A percentile compares a stretch with the other conserved stretches of the same genome.
These are phyloP conservation scores for Tulasnella sp. DNA, from an alignment of 768 basidiomycete species.

Conservation along the genomic window DNA sequence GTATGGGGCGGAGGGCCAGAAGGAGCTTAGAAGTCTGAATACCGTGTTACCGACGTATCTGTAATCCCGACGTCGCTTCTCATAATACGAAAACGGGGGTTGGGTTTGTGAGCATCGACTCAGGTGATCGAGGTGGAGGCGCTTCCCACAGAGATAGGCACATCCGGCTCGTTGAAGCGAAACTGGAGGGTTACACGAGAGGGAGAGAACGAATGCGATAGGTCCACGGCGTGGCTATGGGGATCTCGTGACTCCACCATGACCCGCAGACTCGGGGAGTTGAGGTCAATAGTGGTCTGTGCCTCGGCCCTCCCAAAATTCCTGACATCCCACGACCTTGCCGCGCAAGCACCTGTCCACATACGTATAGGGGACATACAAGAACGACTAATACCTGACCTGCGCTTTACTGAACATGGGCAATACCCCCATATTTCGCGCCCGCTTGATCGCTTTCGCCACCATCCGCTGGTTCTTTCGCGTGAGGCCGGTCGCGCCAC, in stretches of 20 bases:
- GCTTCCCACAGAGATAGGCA: slow-evolving; percentile 9
- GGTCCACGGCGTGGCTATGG: background rate
- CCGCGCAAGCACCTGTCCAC: background rate
- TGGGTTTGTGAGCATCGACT: background rate
- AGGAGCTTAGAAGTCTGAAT: slow-evolving; percentile 46
- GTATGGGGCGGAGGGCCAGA: slow-evolving; percentile 5
- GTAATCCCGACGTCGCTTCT: slow-evolving; percentile 6
- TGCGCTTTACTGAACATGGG: slow-evolving; percentile 39
- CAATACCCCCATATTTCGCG: slow-evolving; percentile 87
- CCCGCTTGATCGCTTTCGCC: slow-evolving; percentile 80
- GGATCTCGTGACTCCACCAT: background rate
- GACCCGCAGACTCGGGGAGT: background rate
- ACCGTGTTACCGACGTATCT: slow-evolving; percentile 55
- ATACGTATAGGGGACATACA: slow-evolving; percentile 3
- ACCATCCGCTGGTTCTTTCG: slow-evolving; percentile 71
- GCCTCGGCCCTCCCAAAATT: background rate
- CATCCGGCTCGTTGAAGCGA: background rate
- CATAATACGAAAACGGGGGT: background rate
- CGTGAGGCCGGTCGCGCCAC: slow-evolving; percentile 67
- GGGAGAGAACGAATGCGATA: background rate
- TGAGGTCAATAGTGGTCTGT: background rate
- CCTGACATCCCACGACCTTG: background rate
- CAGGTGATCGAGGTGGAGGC: background rate
- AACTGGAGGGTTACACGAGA: background rate
- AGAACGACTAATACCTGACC: slow-evolving; percentile 30